Evolutionary conservation across 73 alveolate genomes (phyloP).

Genomic region (Tetrahymena borealis): DNA sequence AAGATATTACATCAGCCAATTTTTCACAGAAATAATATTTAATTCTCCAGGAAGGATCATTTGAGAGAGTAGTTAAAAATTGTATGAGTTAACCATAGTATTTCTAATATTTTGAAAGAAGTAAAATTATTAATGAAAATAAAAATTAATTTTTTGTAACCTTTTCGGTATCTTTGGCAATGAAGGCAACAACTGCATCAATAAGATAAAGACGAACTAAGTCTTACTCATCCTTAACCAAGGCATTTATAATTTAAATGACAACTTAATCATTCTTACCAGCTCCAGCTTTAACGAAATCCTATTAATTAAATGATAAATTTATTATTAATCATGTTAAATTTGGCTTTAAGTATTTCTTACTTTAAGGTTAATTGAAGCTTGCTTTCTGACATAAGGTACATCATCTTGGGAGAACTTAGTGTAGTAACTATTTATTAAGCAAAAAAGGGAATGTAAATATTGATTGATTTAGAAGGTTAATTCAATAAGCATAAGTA

Average conservation of each 20-base stretch:
- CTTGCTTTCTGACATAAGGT: conserved; percentile 28
- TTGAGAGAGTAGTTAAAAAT: conserved; percentile 13
- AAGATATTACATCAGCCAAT: conserved; percentile 22
- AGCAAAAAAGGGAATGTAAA: not conserved
- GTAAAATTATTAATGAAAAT: not conserved
- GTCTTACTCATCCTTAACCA: conserved; percentile 35
- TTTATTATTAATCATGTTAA: not conserved
- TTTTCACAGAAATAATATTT: conserved; percentile 38
- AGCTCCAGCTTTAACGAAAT: conserved; percentile 24
- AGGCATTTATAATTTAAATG: not conserved
- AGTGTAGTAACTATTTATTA: not conserved
- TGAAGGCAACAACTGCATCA: conserved; percentile 16
- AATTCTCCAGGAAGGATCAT: conserved; percentile 42
- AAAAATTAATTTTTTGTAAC: not conserved
- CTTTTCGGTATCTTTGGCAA: not conserved
- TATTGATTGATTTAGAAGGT: not conserved
- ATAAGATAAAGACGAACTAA: conserved; percentile 28
- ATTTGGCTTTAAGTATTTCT: not conserved
- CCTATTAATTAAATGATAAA: not conserved
- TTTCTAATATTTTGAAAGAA: not conserved
- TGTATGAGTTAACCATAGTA: not conserved
- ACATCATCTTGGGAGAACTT: conserved; percentile 22
- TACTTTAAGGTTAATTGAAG: conserved; percentile 31
- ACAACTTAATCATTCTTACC: conserved; percentile 2
- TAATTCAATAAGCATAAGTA: not conserved